These are phyloP conservation scores for Pseudocercospora vitis DNA, from an alignment of 2,329 filamentous ascomycete species.

Conservation along the genomic window DNA sequence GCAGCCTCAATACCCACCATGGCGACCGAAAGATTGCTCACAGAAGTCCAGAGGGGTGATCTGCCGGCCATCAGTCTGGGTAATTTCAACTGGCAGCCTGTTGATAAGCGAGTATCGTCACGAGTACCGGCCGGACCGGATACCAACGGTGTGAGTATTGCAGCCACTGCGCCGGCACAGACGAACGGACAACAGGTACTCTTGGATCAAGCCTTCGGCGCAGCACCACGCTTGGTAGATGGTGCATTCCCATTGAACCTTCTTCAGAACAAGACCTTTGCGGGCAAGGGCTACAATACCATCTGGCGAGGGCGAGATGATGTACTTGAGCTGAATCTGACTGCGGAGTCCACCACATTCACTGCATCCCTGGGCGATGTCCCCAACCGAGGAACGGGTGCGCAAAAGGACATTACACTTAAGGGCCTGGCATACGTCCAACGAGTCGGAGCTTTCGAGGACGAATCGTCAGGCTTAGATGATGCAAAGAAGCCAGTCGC, in stretches of 20 bases:
- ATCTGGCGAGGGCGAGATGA: conserved; percentile 28
- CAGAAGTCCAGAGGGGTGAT: background rate
- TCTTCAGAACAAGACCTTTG: background rate
- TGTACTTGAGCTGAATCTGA: conserved; percentile 44
- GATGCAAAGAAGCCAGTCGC: conserved; percentile 28
- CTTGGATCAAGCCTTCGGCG: background rate
- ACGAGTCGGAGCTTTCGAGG: conserved; percentile 39
- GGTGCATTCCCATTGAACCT: background rate
- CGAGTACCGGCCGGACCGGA: background rate
- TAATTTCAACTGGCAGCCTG: background rate
- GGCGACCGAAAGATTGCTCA: background rate
- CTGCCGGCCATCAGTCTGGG: background rate
- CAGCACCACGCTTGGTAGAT: background rate
- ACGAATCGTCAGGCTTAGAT: conserved; percentile 27
- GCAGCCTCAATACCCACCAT: background rate
- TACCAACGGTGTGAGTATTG: background rate
- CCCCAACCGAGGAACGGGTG: conserved; percentile 44
- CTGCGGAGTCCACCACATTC: conserved; percentile 40
- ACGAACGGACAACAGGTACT: background rate
- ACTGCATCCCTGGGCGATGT: conserved; percentile 37
- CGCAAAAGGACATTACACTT: conserved; percentile 32
- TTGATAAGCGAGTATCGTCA: background rate
- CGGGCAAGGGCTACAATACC: background rate
- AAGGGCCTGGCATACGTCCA: conserved; percentile 43
- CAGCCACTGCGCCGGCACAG: background rate